phyloP scores from a whole-genome alignment of 306 rosid species.

The apple (Malus domestica) region DNA sequence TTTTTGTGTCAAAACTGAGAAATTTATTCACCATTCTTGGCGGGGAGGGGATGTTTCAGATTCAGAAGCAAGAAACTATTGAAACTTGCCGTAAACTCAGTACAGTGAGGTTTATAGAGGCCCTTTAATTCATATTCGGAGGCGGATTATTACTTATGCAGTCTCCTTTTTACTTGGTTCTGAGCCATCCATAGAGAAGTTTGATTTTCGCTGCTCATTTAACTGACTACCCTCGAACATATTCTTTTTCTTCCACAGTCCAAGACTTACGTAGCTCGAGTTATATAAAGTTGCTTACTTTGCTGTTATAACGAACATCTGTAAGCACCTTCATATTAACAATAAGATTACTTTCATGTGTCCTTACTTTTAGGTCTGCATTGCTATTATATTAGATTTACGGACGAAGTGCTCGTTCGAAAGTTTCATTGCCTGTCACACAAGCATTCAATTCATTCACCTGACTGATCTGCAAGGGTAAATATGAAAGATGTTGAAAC shows the following conservation, averaged over 20 bases:
- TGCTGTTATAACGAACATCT: background rate
- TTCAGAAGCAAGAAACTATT: slow-evolving; percentile 32
- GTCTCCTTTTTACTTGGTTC: slow-evolving; percentile 22
- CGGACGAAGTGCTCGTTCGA: background rate
- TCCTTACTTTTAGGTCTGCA: background rate
- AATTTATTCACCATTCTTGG: slow-evolving; percentile 27
- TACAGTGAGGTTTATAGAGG: slow-evolving; percentile 28
- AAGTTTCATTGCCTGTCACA: background rate
- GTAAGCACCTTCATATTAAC: slow-evolving; percentile 6
- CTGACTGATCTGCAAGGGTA: background rate
- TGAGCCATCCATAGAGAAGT: slow-evolving; percentile 28
- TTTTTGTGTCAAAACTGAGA: slow-evolving; percentile 31
- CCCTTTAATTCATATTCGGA: slow-evolving; percentile 25
- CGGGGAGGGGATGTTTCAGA: slow-evolving; percentile 18
- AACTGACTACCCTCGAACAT: slow-evolving; percentile 1
- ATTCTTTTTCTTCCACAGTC: background rate
- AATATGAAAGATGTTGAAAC: background rate
- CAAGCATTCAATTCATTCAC: background rate
- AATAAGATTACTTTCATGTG: background rate
- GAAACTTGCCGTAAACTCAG: slow-evolving; percentile 20
- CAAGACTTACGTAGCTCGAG: background rate
- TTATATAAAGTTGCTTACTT: background rate
- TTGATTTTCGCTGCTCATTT: slow-evolving; percentile 15
- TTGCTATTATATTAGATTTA: background rate
- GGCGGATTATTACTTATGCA: slow-evolving; percentile 25